Evolutionary conservation across 2,329 filamentous ascomycete species (phyloP), one percentile per base, ranked within the genome.

Genomic region (Microsporum canis): DNA sequence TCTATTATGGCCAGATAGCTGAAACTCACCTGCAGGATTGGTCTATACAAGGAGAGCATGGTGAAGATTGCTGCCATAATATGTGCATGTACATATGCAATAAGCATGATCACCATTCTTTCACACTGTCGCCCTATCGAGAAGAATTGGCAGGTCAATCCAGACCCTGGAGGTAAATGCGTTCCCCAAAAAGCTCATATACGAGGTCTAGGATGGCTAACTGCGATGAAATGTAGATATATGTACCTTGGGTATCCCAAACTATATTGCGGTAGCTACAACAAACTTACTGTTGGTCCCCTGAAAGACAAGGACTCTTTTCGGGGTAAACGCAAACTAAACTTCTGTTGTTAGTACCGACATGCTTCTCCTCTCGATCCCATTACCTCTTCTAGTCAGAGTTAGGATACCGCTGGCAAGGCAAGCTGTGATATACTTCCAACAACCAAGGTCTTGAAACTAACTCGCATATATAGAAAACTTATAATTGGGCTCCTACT

Each of bases 61-160:
- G 73, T 77, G 58, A 76, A 71, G 43, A 67, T 71, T 63, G 74
- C 70, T 3, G 70, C 68, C 1, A 47, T 71, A 0, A 60, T 66
- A 0, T 73, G 73, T 2, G 60, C 66, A 1, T 4, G 70, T 5
- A 71, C 72, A 0, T 77, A 75, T 45, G 43, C 70, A 1, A 69
- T 66, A 10, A 70, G 75, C 1, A 66, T 77, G 0, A 49, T 70
- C 8, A 70, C 70, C 1, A 70, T 77, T 5, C 71, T 71, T 65
- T 67, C 71, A 0, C 72, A 74, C 60, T 78, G 75, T 36, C 70
- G 66, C 1, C 76, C 76, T 0, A 61, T 77, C 2, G 66, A 70
- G 0, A 73, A 66, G 60, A 71, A 75, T 36, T 77, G 75, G 75
- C 74, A 76, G 63, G 70, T 77, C 2, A 67, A 70, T 57, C 76